Conservation (phyloP, 768 basidiomycete species). For the Termitomyces eurrhizus region DNA sequence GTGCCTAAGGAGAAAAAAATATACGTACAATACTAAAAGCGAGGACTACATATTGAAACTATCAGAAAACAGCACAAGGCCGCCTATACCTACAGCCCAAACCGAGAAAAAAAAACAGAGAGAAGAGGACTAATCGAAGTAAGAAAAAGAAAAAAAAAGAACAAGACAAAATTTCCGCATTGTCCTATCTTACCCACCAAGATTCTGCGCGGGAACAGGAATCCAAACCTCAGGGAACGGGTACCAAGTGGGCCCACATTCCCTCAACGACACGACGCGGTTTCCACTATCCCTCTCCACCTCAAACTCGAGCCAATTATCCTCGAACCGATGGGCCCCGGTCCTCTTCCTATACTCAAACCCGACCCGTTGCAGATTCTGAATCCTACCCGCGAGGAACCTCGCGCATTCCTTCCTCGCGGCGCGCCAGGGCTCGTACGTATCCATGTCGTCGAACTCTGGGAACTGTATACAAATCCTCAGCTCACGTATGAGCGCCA, state of each 20-base stretch:
- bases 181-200: neutral
- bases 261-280: conserved; percentile 20
- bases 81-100: neutral
- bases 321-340: conserved; percentile 36
- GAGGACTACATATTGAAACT: neutral
- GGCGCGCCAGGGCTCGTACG: conserved; percentile 27
- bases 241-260: conserved; percentile 34
- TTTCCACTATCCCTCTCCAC: conserved; percentile 22
- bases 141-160: neutral
- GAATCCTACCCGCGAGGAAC: conserved; percentile 29
- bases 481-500: conserved; percentile 22
- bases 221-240: conserved; percentile 39
- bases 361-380: conserved; percentile 29
- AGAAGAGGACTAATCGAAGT: neutral
- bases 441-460: conserved; percentile 30
- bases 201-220: conserved; percentile 10
- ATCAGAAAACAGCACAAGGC: neutral
- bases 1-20: neutral
- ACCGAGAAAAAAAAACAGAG: neutral
- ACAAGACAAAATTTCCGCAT: too few species aligned
- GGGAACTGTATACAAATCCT: conserved; percentile 36
- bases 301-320: conserved; percentile 38
- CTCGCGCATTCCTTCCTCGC: conserved; percentile 31
- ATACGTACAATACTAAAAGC: neutral
- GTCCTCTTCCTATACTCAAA: conserved; percentile 39